A percentile compares a stretch with the other conserved stretches of the same genome.
phyloP scores from a whole-genome alignment of 2,329 filamentous ascomycete genomes.

The Hypoxylon sp. region DNA sequence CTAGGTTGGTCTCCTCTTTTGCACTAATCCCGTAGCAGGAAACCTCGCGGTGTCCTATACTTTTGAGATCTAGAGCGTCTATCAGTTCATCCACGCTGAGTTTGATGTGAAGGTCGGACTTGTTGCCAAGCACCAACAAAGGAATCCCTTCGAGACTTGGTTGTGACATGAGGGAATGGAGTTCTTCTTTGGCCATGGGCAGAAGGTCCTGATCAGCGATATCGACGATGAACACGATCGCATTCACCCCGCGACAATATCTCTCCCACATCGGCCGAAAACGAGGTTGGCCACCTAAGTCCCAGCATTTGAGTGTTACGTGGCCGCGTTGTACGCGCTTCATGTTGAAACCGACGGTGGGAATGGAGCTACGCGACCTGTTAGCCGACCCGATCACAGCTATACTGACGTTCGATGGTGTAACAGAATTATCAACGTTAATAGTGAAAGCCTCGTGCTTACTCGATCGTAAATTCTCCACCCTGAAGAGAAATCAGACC shows the following conservation, averaged over 20 bases:
- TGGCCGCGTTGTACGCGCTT: constrained; percentile 98
- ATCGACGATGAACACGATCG: constrained; percentile 98
- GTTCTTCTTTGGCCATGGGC: constrained; percentile 89
- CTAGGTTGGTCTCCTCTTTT: constrained; percentile 98
- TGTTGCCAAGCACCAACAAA: constrained; percentile 94
- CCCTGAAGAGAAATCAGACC: constrained; percentile 70
- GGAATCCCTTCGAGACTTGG: constrained; percentile 90
- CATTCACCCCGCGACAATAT: constrained; percentile 97
- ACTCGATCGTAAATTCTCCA: constrained; percentile 99
- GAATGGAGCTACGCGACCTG: constrained; percentile 82
- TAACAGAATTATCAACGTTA: constrained; percentile 37
- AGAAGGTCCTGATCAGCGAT: constrained; percentile 88
- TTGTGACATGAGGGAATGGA: constrained; percentile 90
- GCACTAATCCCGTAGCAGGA: constrained; percentile 99
- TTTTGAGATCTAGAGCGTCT: constrained; percentile 90
- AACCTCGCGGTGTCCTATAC: constrained; percentile 91
- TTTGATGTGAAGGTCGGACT: constrained; percentile 93
- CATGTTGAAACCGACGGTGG: constrained; percentile 99
- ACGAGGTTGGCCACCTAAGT: constrained; percentile 94
- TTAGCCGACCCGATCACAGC: constrained; percentile 55
- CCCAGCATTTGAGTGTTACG: constrained; percentile 99
- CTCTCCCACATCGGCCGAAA: constrained; percentile 99
- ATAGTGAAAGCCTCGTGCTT: constrained; percentile 64
- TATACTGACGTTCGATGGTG: constrained; percentile 45
- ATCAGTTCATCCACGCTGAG: constrained; percentile 95